A percentile compares a stretch with the other conserved stretches of the same genome.
phyloP scores from a whole-genome alignment of 805 yeast genomes.

The Helenozyma rhizophorensis region DNA sequence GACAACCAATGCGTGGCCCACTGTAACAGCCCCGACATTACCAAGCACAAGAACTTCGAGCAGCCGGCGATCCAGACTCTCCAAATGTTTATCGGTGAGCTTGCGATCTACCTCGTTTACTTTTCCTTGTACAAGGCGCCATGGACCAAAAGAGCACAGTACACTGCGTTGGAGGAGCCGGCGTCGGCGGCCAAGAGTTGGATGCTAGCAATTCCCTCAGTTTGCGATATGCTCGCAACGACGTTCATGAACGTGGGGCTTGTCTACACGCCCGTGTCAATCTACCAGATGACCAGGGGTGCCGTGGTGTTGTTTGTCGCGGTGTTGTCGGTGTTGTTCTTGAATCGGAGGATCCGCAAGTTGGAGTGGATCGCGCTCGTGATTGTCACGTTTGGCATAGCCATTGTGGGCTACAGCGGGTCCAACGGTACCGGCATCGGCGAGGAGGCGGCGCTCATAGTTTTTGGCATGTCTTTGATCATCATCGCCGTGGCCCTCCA shows the following conservation, averaged over 20 bases:
- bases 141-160: constrained; percentile 9
- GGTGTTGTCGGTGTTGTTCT: constrained; percentile 57
- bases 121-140: constrained; percentile 21
- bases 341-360: constrained; percentile 50
- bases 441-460: constrained; percentile 24
- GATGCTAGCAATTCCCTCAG: constrained; percentile 54
- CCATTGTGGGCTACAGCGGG: constrained; percentile 71
- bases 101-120: constrained; percentile 43
- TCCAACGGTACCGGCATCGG: constrained; percentile 23
- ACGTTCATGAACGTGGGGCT: constrained; percentile 75
- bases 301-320: constrained; percentile 75
- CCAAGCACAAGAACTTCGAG: constrained; percentile 50
- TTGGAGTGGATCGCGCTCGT: constrained; percentile 65
- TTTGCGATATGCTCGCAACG: constrained; percentile 69
- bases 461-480: constrained; percentile 56
- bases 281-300: constrained; percentile 85
- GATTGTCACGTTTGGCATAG: constrained; percentile 66
- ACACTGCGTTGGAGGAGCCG: constrained; percentile 7
- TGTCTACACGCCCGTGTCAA: constrained; percentile 69
- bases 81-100: constrained; percentile 79
- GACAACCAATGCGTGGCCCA: constrained; percentile 66
- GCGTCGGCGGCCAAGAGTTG: constrained; percentile 11
- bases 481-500: constrained; percentile 61
- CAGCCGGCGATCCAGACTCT: constrained; percentile 77
- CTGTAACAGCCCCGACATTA: constrained; percentile 44